These are phyloP conservation scores for Citeromyces siamensis DNA, from an alignment of 1,139 yeast genomes.

Conservation along the genomic window DNA sequence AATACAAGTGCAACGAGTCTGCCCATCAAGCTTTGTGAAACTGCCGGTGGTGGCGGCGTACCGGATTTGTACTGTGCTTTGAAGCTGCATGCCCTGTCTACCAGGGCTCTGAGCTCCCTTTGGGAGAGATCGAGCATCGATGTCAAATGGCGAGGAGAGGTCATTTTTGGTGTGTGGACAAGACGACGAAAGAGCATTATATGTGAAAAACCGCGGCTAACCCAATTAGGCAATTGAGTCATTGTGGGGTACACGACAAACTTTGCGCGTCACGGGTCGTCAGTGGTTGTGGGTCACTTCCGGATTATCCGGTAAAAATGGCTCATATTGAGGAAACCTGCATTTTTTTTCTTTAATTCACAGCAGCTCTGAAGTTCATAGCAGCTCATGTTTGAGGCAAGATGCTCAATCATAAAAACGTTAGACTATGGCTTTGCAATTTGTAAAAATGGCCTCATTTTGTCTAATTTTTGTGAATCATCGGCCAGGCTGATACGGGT, in stretches of 20 bases:
- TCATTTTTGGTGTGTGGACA: background rate
- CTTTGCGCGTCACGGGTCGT: background rate
- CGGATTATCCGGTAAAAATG: too few species aligned
- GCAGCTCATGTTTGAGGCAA: too few species aligned
- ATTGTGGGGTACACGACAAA: background rate
- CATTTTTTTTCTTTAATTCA: too few species aligned
- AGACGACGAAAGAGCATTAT: background rate
- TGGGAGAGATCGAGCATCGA: constrained; percentile 67
- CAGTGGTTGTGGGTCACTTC: background rate
- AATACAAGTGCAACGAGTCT: constrained; percentile 75
- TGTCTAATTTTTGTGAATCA: too few species aligned
- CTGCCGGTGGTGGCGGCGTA: constrained; percentile 27
- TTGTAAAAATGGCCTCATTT: too few species aligned
- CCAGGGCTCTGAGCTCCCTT: constrained; percentile 55
- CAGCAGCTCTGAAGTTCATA: too few species aligned
- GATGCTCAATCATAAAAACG: too few species aligned
- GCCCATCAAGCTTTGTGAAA: constrained; percentile 55
- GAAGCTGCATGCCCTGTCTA: constrained; percentile 52
- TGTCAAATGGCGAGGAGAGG: constrained; percentile 57
- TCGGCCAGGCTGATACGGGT: too few species aligned
- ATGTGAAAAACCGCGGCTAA: constrained; percentile 1
- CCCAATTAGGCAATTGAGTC: constrained; percentile 1
- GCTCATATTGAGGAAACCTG: too few species aligned
- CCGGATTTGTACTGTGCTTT: constrained; percentile 45
- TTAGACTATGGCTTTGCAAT: too few species aligned